These are phyloP conservation scores for Parastagonospora avenae DNA, from an alignment of 2,329 filamentous ascomycete genomes.

Conservation along the genomic window DNA sequence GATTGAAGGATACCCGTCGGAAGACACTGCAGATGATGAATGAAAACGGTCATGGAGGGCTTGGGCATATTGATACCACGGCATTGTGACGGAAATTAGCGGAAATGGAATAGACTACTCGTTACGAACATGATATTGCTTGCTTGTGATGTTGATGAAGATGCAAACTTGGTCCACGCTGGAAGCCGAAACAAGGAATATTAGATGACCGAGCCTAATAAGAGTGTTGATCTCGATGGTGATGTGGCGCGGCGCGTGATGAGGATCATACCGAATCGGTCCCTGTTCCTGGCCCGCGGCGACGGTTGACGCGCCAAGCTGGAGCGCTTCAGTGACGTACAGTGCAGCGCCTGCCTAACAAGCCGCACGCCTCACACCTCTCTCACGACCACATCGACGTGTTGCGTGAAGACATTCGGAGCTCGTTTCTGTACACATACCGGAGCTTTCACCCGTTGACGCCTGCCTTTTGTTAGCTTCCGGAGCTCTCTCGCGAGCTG, in stretches of 20 bases:
- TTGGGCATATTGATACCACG: slow-evolving; percentile 23
- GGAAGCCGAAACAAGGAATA: not conserved
- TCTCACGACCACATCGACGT: not conserved
- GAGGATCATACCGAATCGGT: slow-evolving; percentile 2
- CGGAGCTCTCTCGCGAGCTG: not conserved
- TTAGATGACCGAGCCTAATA: too few relatives aligned
- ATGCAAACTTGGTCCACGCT: not conserved
- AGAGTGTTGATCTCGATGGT: too few relatives aligned
- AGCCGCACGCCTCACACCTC: slow-evolving; percentile 12
- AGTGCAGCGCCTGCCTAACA: slow-evolving; percentile 10
- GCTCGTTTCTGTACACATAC: too few relatives aligned
- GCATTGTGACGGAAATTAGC: slow-evolving; percentile 18
- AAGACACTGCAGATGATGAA: slow-evolving; percentile 29
- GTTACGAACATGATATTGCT: not conserved
- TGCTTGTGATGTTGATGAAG: not conserved
- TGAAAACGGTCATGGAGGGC: slow-evolving; percentile 15
- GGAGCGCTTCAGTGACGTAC: slow-evolving; percentile 21
- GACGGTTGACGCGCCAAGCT: slow-evolving; percentile 7
- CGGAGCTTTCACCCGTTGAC: too few relatives aligned
- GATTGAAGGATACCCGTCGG: slow-evolving; percentile 33
- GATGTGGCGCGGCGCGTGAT: slow-evolving; percentile 1
- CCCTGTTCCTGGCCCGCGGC: slow-evolving; percentile 16
- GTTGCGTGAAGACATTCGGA: too few relatives aligned
- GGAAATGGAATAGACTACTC: slow-evolving; percentile 5
- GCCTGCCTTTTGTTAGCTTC: too few relatives aligned